These are phyloP conservation scores for Suillus fuscotomentosus DNA, from an alignment of 768 basidiomycete species.

Conservation along the genomic window DNA sequence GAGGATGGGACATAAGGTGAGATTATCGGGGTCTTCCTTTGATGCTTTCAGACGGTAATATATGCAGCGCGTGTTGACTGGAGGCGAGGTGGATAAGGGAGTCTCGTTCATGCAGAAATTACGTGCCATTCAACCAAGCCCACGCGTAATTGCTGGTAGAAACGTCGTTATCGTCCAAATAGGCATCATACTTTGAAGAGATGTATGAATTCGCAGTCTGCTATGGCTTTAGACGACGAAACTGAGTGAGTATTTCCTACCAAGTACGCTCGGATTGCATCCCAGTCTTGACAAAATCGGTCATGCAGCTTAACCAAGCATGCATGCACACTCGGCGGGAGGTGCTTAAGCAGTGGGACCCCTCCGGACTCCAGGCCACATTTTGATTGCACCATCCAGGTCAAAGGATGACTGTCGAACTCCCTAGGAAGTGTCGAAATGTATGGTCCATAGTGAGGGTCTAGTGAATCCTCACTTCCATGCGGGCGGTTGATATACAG, in stretches of 20 bases:
- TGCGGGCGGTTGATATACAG: conserved; percentile 64
- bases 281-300: conserved; percentile 63
- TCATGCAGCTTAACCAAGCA: conserved; percentile 42
- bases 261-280: conserved; percentile 45
- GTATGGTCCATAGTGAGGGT: conserved; percentile 70
- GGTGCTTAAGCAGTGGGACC: conserved; percentile 33
- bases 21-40: conserved; percentile 63
- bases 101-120: conserved; percentile 3
- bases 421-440: conserved; percentile 71
- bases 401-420: conserved; percentile 81
- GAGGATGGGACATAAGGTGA: conserved; percentile 85
- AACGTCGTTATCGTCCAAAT: conserved; percentile 10
- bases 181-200: background rate
- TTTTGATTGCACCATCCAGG: conserved; percentile 53
- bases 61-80: conserved; percentile 92
- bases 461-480: conserved; percentile 40
- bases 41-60: conserved; percentile 57
- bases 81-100: conserved; percentile 11
- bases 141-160: conserved; percentile 58
- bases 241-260: conserved; percentile 36
- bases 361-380: conserved; percentile 16
- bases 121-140: conserved; percentile 86
- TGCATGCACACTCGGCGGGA: conserved; percentile 48
- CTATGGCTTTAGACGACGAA: background rate
- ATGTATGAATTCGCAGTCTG: background rate